Percentiles rank a stretch among this genome's conserved stretches.
phyloP scores from a whole-genome alignment of 139 green algal genomes.

The Astrephomene gubernaculifera region DNA sequence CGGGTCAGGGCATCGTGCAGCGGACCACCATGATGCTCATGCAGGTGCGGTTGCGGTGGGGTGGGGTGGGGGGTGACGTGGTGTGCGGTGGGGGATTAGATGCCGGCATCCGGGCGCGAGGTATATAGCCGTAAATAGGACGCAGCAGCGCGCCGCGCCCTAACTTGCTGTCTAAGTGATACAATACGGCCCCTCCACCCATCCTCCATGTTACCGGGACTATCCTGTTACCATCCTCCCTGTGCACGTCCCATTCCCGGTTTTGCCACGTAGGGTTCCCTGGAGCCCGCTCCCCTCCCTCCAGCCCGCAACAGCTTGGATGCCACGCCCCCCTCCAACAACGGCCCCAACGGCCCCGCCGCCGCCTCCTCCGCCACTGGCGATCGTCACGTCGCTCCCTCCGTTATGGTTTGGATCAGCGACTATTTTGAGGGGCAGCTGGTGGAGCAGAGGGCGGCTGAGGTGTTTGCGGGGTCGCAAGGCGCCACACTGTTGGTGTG shows the following conservation, averaged over 20 bases:
- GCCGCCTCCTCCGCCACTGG: background rate
- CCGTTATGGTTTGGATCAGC: slow-evolving; percentile 53
- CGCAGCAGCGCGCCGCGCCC: no score
- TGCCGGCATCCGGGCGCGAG: no score
- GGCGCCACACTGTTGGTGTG: slow-evolving; percentile 50
- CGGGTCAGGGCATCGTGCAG: slow-evolving; percentile 47
- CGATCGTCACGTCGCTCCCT: slow-evolving; percentile 51
- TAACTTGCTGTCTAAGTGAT: no score
- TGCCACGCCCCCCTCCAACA: no score
- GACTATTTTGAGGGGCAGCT: slow-evolving; percentile 56
- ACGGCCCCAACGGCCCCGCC: background rate
- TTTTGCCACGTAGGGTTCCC: slow-evolving; percentile 4
- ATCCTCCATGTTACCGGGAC: no score
- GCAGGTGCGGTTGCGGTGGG: no score
- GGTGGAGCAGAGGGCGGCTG: slow-evolving; percentile 6
- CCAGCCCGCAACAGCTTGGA: no score
- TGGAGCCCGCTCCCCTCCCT: background rate
- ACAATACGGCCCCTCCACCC: no score
- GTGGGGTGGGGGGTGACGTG: no score
- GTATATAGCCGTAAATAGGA: no score
- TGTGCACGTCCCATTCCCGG: background rate
- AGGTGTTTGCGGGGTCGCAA: slow-evolving; percentile 28
- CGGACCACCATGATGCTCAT: slow-evolving; percentile 58
- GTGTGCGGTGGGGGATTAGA: no score
- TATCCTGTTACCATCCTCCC: background rate